Evolutionary conservation across 208 protist genomes (phyloP).

Genomic region (Leishmania guyanensis): DNA sequence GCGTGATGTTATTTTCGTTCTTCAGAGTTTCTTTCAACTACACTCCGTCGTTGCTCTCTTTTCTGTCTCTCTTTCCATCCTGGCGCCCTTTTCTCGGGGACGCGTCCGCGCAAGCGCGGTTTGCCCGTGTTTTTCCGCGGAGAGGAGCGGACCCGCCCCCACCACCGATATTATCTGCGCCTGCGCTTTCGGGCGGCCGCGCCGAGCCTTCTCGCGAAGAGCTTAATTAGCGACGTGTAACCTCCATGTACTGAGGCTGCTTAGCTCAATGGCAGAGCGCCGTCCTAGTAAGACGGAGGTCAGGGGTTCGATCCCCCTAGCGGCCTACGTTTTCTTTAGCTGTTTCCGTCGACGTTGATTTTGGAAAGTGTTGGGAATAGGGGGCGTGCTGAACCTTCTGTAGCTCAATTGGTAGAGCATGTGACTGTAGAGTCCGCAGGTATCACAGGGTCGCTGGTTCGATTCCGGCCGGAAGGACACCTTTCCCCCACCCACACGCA

Average conservation of each 20-base stretch:
- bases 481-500: conserved; percentile 4
- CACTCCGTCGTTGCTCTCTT: too few species aligned
- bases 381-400: conserved; percentile 29
- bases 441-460: conserved; percentile 71
- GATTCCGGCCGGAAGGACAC: conserved; percentile 62
- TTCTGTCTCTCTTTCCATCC: too few species aligned
- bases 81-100: too few species aligned
- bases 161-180: not conserved
- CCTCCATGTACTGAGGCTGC: conserved; percentile 35
- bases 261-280: conserved; percentile 94
- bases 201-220: too few species aligned
- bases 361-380: not conserved
- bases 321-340: conserved; percentile 55
- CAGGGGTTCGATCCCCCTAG: conserved; percentile 90
- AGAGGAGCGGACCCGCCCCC: not conserved
- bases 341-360: too few species aligned
- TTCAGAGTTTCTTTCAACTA: too few species aligned
- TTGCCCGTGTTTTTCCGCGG: too few species aligned
- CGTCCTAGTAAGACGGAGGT: conserved; percentile 91
- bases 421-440: conserved; percentile 61
- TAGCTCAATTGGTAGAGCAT: conserved; percentile 73
- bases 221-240: too few species aligned
- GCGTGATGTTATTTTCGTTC: too few species aligned
- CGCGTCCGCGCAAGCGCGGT: too few species aligned
- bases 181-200: too few species aligned